Evolutionary conservation across 768 basidiomycete genomes (phyloP), one percentile per base, ranked within the genome.

Genomic region (Mycena galopus): DNA sequence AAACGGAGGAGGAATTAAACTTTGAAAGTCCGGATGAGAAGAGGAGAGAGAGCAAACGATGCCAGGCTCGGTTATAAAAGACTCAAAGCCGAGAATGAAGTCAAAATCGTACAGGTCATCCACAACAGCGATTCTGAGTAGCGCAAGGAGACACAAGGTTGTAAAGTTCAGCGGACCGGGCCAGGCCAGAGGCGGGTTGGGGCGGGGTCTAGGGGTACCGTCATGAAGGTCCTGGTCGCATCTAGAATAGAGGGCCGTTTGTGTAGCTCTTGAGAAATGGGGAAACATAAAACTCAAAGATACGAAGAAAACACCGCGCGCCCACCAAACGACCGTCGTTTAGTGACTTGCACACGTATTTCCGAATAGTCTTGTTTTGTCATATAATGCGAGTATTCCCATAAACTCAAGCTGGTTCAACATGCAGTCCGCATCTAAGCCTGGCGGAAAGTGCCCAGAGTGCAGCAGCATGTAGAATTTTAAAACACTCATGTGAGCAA

Each of bases 341-440:
- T 9, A 69, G n/a, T n/a, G n/a, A n/a, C n/a, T 39, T 14, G 32
- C 23, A 25, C 73, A 74, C 8, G 58, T 61, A 42, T 70, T 70
- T 21, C 73, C 73, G 44, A 70, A 74, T 17, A 70, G 69, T 35
- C 19, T 65, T 2, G 23, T 32, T 7, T 51, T 42, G 30, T 62
- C 58, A 29, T 62, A 74, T 6, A 60, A 17, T 19, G 65, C 30
- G 1, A 69, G 64, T 2, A 51, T 39, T 5, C 14, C 44, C 57
- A 74, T 35, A 39, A 66, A 70, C 16, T 50, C 58, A 17, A 74
- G 57, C 39, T 74, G 73, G 33, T 70, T 39, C 11, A 32, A 32
- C 67, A 73, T 60, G 67, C 72, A 73, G 47, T 25, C 55, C 0
- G 55, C 30, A 8, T 37, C 23, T 27, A 72, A 33, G 9, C 65